Percentiles rank a stretch among this genome's conserved stretches.
Conservation (phyloP, 2,329 filamentous ascomycete genomes). For the Calonectria henricotiae region DNA sequence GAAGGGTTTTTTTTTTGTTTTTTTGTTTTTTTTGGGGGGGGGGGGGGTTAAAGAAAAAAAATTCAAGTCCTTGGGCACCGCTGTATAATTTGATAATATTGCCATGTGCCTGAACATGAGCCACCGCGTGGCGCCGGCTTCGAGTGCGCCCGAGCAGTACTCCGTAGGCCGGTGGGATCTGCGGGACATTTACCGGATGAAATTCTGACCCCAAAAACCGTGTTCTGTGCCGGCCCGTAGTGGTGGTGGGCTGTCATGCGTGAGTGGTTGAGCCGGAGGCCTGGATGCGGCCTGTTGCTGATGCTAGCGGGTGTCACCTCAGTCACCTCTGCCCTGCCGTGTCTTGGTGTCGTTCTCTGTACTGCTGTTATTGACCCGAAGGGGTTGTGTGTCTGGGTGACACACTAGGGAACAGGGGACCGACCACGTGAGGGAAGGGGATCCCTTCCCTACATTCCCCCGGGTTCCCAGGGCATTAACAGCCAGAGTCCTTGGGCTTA, state of each 20-base stretch:
- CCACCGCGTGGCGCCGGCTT: slow-evolving; percentile 18
- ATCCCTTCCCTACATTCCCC: slow-evolving; percentile 13
- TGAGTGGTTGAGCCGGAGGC: slow-evolving; percentile 24
- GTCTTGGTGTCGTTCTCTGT: not conserved
- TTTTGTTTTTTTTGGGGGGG: too few relatives aligned
- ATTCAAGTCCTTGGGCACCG: not conserved
- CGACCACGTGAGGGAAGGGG: slow-evolving; percentile 17
- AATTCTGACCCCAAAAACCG: not conserved
- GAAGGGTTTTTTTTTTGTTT: slow-evolving; percentile 1
- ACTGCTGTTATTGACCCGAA: slow-evolving; percentile 4
- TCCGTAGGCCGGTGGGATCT: slow-evolving; percentile 8
- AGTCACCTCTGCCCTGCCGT: slow-evolving; percentile 7
- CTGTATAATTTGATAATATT: slow-evolving; percentile 13
- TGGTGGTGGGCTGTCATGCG: slow-evolving; percentile 1
- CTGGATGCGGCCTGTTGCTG: slow-evolving; percentile 25
- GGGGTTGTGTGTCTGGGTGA: slow-evolving; percentile 16
- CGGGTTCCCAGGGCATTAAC: not conserved
- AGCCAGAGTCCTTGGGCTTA: slow-evolving; percentile 5
- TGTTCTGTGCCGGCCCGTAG: slow-evolving; percentile 1
- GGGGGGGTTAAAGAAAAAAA: not conserved
- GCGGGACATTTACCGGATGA: slow-evolving; percentile 19
- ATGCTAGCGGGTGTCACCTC: slow-evolving; percentile 1
- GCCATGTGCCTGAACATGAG: slow-evolving; percentile 24
- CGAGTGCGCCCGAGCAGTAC: not conserved
- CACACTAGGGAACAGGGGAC: slow-evolving; percentile 10